phyloP scores from a whole-genome alignment of 148 eudicot genomes.

The Nepenthes gracilis region DNA sequence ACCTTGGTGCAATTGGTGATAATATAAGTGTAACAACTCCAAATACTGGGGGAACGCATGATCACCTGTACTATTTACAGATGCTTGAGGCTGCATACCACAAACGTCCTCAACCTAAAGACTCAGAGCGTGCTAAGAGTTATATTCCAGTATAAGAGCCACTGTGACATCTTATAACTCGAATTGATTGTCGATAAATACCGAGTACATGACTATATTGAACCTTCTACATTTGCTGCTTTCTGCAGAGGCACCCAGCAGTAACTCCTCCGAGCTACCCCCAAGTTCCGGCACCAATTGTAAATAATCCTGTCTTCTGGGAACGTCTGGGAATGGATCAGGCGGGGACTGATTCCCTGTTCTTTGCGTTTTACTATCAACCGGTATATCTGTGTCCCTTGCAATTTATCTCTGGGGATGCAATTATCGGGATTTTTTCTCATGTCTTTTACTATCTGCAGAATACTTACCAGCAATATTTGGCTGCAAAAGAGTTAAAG shows the following conservation, averaged over 20 bases:
- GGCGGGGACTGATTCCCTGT: conserved; percentile 66
- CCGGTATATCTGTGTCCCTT: conserved; percentile 30
- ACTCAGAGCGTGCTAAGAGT: conserved; percentile 81
- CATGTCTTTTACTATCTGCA: conserved; percentile 19
- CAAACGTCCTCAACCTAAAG: conserved; percentile 89
- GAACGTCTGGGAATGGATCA: conserved; percentile 81
- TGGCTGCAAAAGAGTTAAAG: conserved; percentile 96
- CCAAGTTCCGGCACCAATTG: conserved; percentile 91
- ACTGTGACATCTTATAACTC: conserved; percentile 4
- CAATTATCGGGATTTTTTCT: background rate
- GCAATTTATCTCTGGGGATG: background rate
- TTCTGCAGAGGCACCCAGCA: conserved; percentile 72
- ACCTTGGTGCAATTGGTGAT: conserved; percentile 91
- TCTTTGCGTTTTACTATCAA: conserved; percentile 89
- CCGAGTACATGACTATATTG: background rate
- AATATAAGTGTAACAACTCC: conserved; percentile 51
- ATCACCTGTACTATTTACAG: conserved; percentile 56
- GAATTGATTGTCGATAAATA: background rate
- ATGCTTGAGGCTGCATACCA: conserved; percentile 88
- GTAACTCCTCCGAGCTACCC: conserved; percentile 88
- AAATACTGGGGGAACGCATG: conserved; percentile 59
- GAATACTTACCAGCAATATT: conserved; percentile 96
- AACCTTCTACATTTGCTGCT: conserved; percentile 1
- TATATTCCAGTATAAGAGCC: conserved; percentile 62
- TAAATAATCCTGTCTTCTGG: conserved; percentile 95